Percentiles rank a stretch among this genome's conserved stretches.
phyloP scores from a whole-genome alignment of 495 filamentous ascomycete genomes.

The Wilcoxina mikolae region DNA sequence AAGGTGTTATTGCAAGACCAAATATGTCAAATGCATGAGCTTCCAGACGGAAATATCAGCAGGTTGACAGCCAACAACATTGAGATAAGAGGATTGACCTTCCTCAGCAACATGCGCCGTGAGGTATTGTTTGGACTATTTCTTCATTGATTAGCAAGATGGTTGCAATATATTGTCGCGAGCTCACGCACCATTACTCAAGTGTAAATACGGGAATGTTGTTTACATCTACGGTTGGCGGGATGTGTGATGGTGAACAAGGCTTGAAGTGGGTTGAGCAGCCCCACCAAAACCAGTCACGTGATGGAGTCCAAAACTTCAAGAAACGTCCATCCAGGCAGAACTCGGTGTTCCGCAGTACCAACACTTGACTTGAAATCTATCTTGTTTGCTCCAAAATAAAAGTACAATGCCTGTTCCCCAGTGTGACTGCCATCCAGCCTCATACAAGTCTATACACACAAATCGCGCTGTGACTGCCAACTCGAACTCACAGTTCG shows the following conservation, averaged over 20 bases:
- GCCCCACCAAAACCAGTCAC: neutral
- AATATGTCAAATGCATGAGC: slow-evolving; percentile 85
- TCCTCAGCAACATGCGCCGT: slow-evolving; percentile 78
- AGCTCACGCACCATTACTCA: neutral
- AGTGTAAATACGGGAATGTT: neutral
- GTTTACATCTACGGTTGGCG: neutral
- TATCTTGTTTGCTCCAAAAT: neutral
- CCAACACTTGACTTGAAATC: neutral
- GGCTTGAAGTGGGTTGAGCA: neutral
- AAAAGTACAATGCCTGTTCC: neutral
- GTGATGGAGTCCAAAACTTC: neutral
- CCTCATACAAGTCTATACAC: neutral
- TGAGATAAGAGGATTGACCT: slow-evolving; percentile 37
- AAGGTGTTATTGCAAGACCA: slow-evolving; percentile 66
- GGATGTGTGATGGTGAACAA: neutral
- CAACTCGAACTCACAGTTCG: too few species aligned
- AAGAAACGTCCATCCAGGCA: too few species aligned
- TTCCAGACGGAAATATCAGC: slow-evolving; percentile 23
- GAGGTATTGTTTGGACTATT: slow-evolving; percentile 93
- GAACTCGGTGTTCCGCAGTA: too few species aligned
- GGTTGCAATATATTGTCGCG: neutral
- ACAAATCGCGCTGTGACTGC: neutral
- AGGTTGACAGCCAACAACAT: neutral
- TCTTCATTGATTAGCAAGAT: neutral
- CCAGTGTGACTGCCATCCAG: neutral